Evolutionary conservation across 306 rosid genomes (phyloP).

Genomic region (Acacia crassicarpa): DNA sequence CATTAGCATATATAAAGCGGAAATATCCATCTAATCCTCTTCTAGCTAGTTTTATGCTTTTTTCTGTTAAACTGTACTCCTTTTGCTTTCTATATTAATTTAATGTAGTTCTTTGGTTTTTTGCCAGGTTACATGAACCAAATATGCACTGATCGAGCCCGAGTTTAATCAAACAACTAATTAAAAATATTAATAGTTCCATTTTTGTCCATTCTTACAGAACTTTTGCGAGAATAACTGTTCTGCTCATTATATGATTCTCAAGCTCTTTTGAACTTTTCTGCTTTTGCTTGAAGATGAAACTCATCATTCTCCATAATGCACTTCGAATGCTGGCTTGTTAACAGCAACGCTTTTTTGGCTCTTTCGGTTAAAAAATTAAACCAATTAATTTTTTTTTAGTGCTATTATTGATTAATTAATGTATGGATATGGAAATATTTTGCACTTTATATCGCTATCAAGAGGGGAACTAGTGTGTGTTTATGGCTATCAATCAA

Average conservation of each 20-base stretch:
- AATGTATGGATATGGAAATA: not conserved
- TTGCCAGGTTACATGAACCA: not conserved
- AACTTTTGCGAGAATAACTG: not conserved
- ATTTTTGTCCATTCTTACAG: not conserved
- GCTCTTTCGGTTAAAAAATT: not conserved
- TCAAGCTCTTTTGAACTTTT: not conserved
- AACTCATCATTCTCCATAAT: not conserved
- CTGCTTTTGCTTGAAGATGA: not conserved
- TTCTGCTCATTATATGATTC: not conserved
- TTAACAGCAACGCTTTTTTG: not conserved
- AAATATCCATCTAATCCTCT: not conserved
- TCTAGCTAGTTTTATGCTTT: not conserved
- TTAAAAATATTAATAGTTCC: not conserved
- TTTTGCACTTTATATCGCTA: not conserved
- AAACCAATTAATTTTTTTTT: not conserved
- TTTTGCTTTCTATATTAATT: not conserved
- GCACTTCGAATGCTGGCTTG: not conserved
- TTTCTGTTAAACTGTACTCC: not conserved
- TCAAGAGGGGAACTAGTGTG: not conserved
- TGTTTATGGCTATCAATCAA: not conserved
- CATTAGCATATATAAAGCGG: not conserved
- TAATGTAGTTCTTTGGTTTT: not conserved
- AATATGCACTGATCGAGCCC: constrained; percentile 2
- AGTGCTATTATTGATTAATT: not conserved
- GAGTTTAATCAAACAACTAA: not conserved